phyloP scores from a whole-genome alignment of 306 rosid species.

The Begonia fuchsioides region DNA sequence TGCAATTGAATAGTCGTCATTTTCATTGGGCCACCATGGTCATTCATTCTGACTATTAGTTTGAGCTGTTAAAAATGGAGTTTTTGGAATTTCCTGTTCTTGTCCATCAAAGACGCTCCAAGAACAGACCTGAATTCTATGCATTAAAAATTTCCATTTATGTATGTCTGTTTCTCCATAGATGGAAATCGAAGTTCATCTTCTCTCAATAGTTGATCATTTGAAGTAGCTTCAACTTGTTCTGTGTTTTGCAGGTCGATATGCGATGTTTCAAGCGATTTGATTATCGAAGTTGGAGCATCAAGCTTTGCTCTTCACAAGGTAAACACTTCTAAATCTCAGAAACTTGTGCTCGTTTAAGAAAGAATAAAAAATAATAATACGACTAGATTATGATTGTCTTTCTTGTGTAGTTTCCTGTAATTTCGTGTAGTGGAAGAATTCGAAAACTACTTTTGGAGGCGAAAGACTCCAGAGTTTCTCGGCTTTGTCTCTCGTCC shows the following conservation, averaged over 20 bases:
- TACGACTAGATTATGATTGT: too few species aligned
- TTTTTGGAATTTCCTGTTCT: too few species aligned
- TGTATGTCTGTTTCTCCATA: conserved; percentile 3
- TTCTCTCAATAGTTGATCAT: conserved; percentile 15
- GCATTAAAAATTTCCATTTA: too few species aligned
- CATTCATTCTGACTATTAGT: too few species aligned
- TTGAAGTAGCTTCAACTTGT: conserved; percentile 9
- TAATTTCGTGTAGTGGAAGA: conserved; percentile 81
- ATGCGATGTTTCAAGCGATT: conserved; percentile 92
- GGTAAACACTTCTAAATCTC: conserved; percentile 18
- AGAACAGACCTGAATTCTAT: too few species aligned
- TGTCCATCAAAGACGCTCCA: too few species aligned
- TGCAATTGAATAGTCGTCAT: too few species aligned
- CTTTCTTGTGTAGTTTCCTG: conserved; percentile 59
- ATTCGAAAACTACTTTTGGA: conserved; percentile 63
- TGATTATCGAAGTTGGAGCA: conserved; percentile 71
- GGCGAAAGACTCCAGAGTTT: conserved; percentile 61
- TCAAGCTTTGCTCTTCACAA: conserved; percentile 84
- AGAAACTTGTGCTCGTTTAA: not conserved
- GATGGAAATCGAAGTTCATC: not conserved
- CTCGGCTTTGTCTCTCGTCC: conserved; percentile 34
- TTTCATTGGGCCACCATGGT: too few species aligned
- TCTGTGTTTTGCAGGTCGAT: conserved; percentile 58
- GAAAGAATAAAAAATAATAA: too few species aligned
- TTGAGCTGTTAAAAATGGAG: too few species aligned